Percentiles rank a stretch among this genome's conserved stretches.
Conservation (phyloP, 2,329 filamentous ascomycete species). For the Diplodia scrobiculata region DNA sequence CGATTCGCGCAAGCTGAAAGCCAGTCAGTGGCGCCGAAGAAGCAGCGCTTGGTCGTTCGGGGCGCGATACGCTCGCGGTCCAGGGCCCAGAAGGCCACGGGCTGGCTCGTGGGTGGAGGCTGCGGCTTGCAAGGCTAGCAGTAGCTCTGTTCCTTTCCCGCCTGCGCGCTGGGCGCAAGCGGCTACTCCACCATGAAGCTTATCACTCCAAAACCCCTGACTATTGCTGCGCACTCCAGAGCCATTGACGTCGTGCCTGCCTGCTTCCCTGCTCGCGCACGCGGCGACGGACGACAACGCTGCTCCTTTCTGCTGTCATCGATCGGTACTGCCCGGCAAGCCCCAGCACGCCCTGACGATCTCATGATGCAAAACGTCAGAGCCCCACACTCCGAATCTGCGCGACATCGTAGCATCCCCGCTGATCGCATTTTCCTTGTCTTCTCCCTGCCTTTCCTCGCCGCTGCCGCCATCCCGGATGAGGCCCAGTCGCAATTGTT, state of each 20-base stretch:
- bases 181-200: neutral
- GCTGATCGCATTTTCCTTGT: slow-evolving; percentile 19
- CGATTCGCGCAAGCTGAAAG: neutral
- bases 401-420: slow-evolving; percentile 3
- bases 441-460: neutral
- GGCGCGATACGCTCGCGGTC: neutral
- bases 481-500: neutral
- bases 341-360: neutral
- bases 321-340: neutral
- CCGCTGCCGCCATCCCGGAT: neutral
- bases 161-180: neutral
- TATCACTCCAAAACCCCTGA: slow-evolving; percentile 11
- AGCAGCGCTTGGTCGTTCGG: slow-evolving; percentile 10
- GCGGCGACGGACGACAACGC: neutral
- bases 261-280: neutral
- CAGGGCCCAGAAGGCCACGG: slow-evolving; percentile 13
- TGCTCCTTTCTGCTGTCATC: neutral
- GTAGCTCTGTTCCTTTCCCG: neutral
- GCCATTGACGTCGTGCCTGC: slow-evolving; percentile 5
- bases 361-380: neutral
- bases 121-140: slow-evolving; percentile 13
- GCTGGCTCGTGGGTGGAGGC: slow-evolving; percentile 20
- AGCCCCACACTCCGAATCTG: neutral
- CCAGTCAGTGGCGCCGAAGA: neutral
- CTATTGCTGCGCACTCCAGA: neutral